These are phyloP conservation scores for Clonostachys solani DNA, from an alignment of 2,329 filamentous ascomycete genomes.

Conservation along the genomic window DNA sequence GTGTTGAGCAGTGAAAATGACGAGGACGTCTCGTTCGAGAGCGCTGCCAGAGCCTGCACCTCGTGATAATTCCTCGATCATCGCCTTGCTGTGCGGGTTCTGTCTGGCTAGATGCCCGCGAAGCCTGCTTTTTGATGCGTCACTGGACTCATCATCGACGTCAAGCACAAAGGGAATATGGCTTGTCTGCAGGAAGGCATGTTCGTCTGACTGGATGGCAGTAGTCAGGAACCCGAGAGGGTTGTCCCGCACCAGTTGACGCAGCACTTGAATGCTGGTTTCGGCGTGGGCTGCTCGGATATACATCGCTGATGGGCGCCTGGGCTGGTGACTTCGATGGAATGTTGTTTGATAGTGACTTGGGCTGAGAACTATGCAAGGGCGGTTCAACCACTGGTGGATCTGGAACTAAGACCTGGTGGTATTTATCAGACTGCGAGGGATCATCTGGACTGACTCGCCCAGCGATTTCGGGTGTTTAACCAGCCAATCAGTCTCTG, in stretches of 20 bases:
- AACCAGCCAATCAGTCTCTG: too few relatives aligned
- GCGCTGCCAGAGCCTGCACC: constrained; percentile 12
- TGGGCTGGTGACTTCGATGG: too few relatives aligned
- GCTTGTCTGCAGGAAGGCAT: constrained; percentile 50
- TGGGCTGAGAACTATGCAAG: too few relatives aligned
- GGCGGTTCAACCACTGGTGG: too few relatives aligned
- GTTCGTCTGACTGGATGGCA: constrained; percentile 43
- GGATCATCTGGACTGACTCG: too few relatives aligned
- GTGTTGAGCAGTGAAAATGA: constrained; percentile 54
- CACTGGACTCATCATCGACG: constrained; percentile 30
- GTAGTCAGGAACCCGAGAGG: constrained; percentile 62
- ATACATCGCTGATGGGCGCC: constrained; percentile 41
- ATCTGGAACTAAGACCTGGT: too few relatives aligned
- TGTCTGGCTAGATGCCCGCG: constrained; percentile 58
- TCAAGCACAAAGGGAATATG: constrained; percentile 60
- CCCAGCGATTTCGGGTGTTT: too few relatives aligned
- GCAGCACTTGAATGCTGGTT: constrained; percentile 38
- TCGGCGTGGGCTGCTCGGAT: constrained; percentile 51
- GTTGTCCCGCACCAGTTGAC: constrained; percentile 52
- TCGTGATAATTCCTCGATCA: constrained; percentile 41
- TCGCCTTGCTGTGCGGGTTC: constrained; percentile 60
- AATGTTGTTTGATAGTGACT: too few relatives aligned
- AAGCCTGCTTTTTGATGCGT: constrained; percentile 36
- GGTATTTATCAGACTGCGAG: too few relatives aligned
- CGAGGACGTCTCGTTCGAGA: constrained; percentile 50